Evolutionary conservation across 352 stramenopile species (phyloP), one percentile per base, ranked within the genome.

Genomic region (Pythium pyrilobum): DNA sequence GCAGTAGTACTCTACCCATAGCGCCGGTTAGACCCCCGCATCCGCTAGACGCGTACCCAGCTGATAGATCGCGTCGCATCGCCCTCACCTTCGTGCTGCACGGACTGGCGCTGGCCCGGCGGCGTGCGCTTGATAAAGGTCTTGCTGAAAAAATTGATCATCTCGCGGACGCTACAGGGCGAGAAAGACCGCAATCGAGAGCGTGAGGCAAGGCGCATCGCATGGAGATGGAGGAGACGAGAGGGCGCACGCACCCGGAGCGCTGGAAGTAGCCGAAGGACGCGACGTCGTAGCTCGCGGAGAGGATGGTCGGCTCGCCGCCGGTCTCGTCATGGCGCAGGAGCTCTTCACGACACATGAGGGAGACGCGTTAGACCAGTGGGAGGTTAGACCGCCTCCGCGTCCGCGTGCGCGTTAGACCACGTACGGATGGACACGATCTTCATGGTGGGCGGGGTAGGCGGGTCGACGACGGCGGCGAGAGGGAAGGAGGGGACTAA

Each of bases 101-200:
- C 91, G 1, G 95, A 98, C 82, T 99, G 96, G 48, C 97, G 85
- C 79, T 99, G 95, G 9, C 96, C 96, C 28, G 83, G 73, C 62
- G 96, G 79, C 43, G 96, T 99, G 61, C 97, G 79, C 77, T 99
- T 98, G 51, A 98, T 91, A 64, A 99, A 98, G 55, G 96, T 99
- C 72, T 98, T 98, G 66, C 91, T 98, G 77, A 99, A 98, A 72
- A 99, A 99, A 52, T 96, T 98, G 50, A 99, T 89, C 94, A 99
- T 99, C 80, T 99, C 94, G 57, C 96, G 96, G 16, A 98, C 79
- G 16, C 89, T 97, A 57, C 51, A 53, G 36, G 27, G 28, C 25
- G 15, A 55, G 5, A 34, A 25, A 27, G 20, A 38, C 5, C 33
- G 23, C 9, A 10, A 34, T 36, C 34, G 27, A 34, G 40, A 64